Evolutionary conservation across 2,329 filamentous ascomycete genomes (phyloP).

Genomic region (Xylaria polymorpha): DNA sequence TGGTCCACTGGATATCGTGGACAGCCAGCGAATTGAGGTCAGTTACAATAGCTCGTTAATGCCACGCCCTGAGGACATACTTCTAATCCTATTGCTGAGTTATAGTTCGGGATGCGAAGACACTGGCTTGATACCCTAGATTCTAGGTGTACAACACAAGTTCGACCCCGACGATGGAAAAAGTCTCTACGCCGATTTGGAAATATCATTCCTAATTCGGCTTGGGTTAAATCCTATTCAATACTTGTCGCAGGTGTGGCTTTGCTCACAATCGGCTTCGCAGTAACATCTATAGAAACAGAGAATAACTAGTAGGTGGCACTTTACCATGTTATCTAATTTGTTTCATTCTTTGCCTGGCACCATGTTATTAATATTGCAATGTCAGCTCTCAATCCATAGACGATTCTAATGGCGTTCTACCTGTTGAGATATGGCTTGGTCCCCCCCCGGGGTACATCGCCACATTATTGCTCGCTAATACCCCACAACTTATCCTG

Average conservation of each 20-base stretch:
- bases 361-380: neutral
- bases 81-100: neutral
- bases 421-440: neutral
- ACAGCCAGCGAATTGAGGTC: slow-evolving; percentile 1
- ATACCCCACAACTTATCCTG: slow-evolving; percentile 21
- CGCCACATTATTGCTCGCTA: neutral
- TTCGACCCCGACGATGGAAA: slow-evolving; percentile 5
- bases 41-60: neutral
- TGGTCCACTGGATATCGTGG: slow-evolving; percentile 1
- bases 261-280: neutral
- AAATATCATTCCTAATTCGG: slow-evolving; percentile 1
- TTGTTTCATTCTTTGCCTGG: too few relatives aligned
- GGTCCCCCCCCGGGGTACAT: neutral
- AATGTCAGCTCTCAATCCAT: neutral
- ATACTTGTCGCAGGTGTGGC: neutral
- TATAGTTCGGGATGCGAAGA: neutral
- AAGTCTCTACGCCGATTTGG: neutral
- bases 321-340: neutral
- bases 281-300: neutral
- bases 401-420: slow-evolving; percentile 4
- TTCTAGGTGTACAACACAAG: neutral
- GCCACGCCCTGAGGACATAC: too few relatives aligned
- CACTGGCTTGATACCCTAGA: neutral
- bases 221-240: slow-evolving; percentile 9
- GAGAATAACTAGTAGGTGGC: slow-evolving; percentile 9